These are phyloP conservation scores for Chaetoceros muelleri DNA, from an alignment of 108 stramenopile genomes.

Conservation along the genomic window DNA sequence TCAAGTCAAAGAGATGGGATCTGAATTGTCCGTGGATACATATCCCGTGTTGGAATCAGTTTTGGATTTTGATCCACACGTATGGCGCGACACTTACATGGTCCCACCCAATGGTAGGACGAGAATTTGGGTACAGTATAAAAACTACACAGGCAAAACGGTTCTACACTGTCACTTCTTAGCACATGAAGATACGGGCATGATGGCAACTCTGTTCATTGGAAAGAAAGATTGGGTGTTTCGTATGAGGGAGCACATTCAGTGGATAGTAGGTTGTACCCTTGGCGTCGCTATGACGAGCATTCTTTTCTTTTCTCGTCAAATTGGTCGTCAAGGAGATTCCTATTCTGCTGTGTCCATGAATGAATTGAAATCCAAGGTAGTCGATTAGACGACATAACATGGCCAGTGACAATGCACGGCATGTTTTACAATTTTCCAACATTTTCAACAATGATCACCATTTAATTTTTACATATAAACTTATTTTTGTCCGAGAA, in stretches of 20 bases:
- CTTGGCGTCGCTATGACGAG: slow-evolving; percentile 4
- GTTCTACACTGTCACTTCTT: slow-evolving; percentile 45
- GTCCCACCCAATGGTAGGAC: slow-evolving; percentile 35
- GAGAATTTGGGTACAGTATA: slow-evolving; percentile 27
- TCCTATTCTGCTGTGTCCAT: slow-evolving; percentile 13
- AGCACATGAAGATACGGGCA: slow-evolving; percentile 47
- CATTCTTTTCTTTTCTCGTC: not conserved
- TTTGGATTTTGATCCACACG: slow-evolving; percentile 11
- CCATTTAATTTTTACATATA: no score
- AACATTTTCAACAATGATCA: no score
- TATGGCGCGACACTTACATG: slow-evolving; percentile 37
- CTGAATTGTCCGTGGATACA: slow-evolving; percentile 20
- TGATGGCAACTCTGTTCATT: slow-evolving; percentile 39
- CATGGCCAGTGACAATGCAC: no score
- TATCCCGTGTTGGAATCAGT: slow-evolving; percentile 25
- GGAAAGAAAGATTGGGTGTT: slow-evolving; percentile 13
- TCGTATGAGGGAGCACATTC: slow-evolving; percentile 12
- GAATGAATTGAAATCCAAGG: slow-evolving; percentile 28
- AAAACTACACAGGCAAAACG: slow-evolving; percentile 39
- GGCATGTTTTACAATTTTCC: no score
- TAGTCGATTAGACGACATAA: slow-evolving; percentile 11
- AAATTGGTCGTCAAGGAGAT: no score
- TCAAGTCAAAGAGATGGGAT: slow-evolving; percentile 38
- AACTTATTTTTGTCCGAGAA: no score
- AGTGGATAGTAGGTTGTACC: slow-evolving; percentile 5